Base-by-base conservation (phyloP, 1,284 basidiomycete genomes). In the Flammula alnicola region DNA sequence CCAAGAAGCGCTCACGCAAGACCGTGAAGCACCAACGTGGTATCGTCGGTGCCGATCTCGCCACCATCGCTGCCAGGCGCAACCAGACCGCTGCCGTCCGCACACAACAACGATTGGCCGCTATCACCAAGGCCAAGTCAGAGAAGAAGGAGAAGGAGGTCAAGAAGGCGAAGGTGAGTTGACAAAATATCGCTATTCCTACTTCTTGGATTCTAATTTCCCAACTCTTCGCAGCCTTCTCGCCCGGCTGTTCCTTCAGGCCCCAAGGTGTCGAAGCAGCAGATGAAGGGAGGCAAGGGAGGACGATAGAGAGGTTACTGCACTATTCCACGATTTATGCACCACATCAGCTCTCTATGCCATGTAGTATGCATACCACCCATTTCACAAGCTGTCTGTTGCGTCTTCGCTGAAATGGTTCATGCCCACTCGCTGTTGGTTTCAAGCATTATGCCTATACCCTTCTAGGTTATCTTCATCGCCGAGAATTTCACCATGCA, bases 21-120 rank as follows among this genome's bases (percentile, higher is more conserved):
- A 95, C 93, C 58, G 93, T 98, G 69, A 99, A 99, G 83, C 89
- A 95, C 81, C 89, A 97, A 80, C 93, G 97, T 72, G 97, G 96
- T 60, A 94, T 99, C 70, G 95, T 96, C 65, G 97, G 97, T 77
- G 93, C 94, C 60, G 94, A 97, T 74, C 83, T 98, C 58, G 84
- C 88, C 54, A 74, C 91, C 65, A 98, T 99, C 73, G 82, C 88
- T 56, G 94, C 95, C 59, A 91, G 85, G 79, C 86, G 95, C 63
- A 93, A 91, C 75, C 92, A 95, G 78, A 93, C 93, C 63, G 83
- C 91, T 55, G 88, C 91, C 66, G 84, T 91, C 59, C 88, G 97
- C 62, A 78, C 81, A 56, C 89, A 93, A 64, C 85, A 86, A 64
- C 84, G 95, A 62, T 73, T 89, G 59, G 82, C 86, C 46, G 94